A percentile compares a stretch with the other conserved stretches of the same genome.
phyloP scores from a whole-genome alignment of 345 rosid genomes.

The Aquilaria yunnanensis region DNA sequence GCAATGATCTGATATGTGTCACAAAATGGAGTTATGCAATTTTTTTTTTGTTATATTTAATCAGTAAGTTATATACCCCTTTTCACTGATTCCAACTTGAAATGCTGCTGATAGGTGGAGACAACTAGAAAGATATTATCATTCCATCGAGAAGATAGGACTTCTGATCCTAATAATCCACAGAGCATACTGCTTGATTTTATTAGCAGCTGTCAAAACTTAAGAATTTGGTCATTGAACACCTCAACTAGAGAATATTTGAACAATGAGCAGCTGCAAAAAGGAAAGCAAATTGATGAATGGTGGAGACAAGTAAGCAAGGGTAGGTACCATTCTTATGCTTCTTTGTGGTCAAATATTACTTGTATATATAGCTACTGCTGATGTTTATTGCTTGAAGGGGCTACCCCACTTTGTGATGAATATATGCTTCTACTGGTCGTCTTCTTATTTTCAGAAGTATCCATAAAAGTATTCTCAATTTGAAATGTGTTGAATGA shows the following conservation, averaged over 20 bases:
- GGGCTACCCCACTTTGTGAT: not conserved
- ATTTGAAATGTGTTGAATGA: no score
- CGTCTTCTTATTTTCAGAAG: not conserved
- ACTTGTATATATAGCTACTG: no score
- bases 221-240: slow-evolving; percentile 93
- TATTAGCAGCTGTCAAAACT: slow-evolving; percentile 93
- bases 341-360: not conserved
- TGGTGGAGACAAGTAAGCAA: slow-evolving; percentile 95
- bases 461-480: no score
- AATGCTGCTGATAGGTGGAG: slow-evolving; percentile 64
- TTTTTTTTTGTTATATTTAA: slow-evolving; percentile 5
- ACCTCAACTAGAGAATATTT: slow-evolving; percentile 75
- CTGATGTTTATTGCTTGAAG: no score
- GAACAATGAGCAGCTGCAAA: slow-evolving; percentile 84
- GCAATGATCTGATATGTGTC: no score
- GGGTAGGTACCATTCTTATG: slow-evolving; percentile 40
- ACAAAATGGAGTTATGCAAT: not conserved
- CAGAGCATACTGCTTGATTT: slow-evolving; percentile 96
- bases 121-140: slow-evolving; percentile 83
- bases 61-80: slow-evolving; percentile 12
- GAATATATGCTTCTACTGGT: not conserved
- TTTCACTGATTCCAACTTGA: slow-evolving; percentile 20
- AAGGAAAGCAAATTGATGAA: slow-evolving; percentile 98
- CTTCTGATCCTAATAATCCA: slow-evolving; percentile 82
- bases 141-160: slow-evolving; percentile 91